Percentiles rank a stretch among this genome's conserved stretches.
Evolutionary conservation across 2,329 filamentous ascomycete genomes (phyloP).

Genomic region (Fusarium austroafricanum): DNA sequence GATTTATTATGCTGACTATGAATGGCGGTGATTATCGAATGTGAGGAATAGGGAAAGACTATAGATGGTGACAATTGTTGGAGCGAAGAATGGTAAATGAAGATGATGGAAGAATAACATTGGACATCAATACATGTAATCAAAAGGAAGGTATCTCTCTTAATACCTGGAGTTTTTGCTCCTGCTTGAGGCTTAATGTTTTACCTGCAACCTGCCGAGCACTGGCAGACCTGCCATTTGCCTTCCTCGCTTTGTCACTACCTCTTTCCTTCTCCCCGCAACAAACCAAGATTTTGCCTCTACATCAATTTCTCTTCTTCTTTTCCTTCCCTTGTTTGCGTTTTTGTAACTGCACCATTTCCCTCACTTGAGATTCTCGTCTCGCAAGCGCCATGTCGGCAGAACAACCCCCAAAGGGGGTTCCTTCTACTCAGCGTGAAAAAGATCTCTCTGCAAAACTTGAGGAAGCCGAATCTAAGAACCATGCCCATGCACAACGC

Average conservation of each 20-base stretch:
- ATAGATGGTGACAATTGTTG: too few species aligned
- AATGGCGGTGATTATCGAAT: not conserved
- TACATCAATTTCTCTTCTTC: too few species aligned
- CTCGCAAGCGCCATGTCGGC: not conserved
- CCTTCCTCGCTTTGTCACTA: not conserved
- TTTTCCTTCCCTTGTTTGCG: not conserved
- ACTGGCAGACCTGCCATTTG: not conserved
- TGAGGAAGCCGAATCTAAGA: constrained; percentile 6
- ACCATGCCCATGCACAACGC: not conserved
- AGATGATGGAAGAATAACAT: not conserved
- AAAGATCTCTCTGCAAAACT: constrained; percentile 15
- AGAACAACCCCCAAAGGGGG: not conserved
- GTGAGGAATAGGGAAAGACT: not conserved
- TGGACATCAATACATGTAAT: too few species aligned
- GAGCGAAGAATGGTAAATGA: too few species aligned
- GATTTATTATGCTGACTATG: not conserved
- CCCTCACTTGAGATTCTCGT: not conserved
- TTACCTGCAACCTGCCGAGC: not conserved
- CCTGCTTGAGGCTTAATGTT: not conserved
- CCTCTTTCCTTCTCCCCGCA: not conserved
- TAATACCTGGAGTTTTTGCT: too few species aligned
- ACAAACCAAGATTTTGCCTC: not conserved
- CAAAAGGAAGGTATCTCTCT: too few species aligned
- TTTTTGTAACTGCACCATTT: not conserved
- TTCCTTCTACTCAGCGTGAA: constrained; percentile 5